A percentile compares a stretch with the other conserved stretches of the same genome.
Evolutionary conservation across 306 rosid species (phyloP).

Genomic region (Bauhinia variegata): DNA sequence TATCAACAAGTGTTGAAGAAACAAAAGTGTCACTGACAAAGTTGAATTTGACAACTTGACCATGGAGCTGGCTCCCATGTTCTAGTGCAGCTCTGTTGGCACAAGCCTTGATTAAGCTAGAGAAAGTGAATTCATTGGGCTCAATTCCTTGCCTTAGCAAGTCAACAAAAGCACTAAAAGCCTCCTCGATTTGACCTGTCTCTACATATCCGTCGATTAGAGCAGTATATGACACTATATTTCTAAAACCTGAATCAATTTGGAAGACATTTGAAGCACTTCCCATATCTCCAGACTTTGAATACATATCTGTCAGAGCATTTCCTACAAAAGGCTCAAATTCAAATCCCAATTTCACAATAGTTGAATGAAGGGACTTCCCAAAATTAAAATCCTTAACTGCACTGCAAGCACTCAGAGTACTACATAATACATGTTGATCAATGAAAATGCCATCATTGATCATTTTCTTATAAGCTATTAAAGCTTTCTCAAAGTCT

Average conservation of each 20-base stretch:
- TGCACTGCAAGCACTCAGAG: constrained; percentile 52
- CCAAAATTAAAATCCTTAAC: constrained; percentile 42
- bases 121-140: constrained; percentile 66
- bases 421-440: constrained; percentile 54
- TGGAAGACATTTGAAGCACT: constrained; percentile 53
- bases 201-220: constrained; percentile 57
- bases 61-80: constrained; percentile 65
- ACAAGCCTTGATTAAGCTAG: constrained; percentile 64
- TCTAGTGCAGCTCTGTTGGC: constrained; percentile 60
- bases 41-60: constrained; percentile 55
- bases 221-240: constrained; percentile 55
- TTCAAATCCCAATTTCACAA: constrained; percentile 58
- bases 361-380: constrained; percentile 52
- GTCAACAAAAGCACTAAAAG: constrained; percentile 47
- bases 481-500: constrained; percentile 49
- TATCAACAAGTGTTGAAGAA: constrained; percentile 53
- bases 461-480: constrained; percentile 52
- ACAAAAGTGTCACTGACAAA: constrained; percentile 52
- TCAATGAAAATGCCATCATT: constrained; percentile 45
- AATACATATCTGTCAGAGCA: constrained; percentile 56
- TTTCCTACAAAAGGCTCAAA: constrained; percentile 42
- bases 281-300: constrained; percentile 51
- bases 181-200: constrained; percentile 44
- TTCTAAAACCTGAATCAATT: constrained; percentile 36
- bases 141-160: constrained; percentile 48